Conservation (phyloP, 2,329 filamentous ascomycete genomes). For the Colletotrichum navitas region DNA sequence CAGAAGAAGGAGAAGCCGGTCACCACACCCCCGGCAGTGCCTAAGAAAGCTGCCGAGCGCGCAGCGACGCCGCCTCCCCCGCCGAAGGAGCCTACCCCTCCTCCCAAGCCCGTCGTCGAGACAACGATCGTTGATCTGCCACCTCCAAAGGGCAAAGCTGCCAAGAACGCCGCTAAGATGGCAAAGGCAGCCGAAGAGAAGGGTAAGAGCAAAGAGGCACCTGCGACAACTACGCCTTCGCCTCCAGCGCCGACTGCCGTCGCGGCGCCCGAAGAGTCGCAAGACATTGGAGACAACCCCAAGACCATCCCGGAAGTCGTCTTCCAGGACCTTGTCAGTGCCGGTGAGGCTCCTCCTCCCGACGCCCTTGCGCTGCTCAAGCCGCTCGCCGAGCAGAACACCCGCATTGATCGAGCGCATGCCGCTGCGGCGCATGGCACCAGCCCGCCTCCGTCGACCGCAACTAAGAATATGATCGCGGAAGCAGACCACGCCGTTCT, state of each 20-base stretch:
- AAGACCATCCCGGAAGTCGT: slow-evolving; percentile 40
- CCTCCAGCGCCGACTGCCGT: slow-evolving; percentile 19
- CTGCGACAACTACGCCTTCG: slow-evolving; percentile 6
- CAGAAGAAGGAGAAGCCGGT: slow-evolving; percentile 78
- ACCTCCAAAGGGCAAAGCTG: slow-evolving; percentile 43
- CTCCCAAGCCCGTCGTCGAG: slow-evolving; percentile 44
- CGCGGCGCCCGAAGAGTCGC: slow-evolving; percentile 21
- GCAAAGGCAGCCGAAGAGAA: slow-evolving; percentile 36
- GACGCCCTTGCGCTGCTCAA: slow-evolving; percentile 55
- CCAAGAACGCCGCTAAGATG: slow-evolving; percentile 44
- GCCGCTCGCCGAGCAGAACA: slow-evolving; percentile 48
- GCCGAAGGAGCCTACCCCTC: slow-evolving; percentile 36
- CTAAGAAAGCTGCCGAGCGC: slow-evolving; percentile 40
- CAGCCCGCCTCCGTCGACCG: slow-evolving; percentile 44
- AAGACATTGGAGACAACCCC: slow-evolving; percentile 39
- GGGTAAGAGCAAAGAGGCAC: slow-evolving; percentile 40
- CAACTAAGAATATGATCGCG: slow-evolving; percentile 61
- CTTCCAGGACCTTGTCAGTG: slow-evolving; percentile 32
- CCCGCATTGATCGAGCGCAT: slow-evolving; percentile 22
- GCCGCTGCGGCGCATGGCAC: slow-evolving; percentile 19
- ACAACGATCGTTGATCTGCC: slow-evolving; percentile 45
- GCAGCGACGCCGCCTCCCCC: slow-evolving; percentile 23
- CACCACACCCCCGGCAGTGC: slow-evolving; percentile 43
- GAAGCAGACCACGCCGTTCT: slow-evolving; percentile 68
- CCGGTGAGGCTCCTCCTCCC: slow-evolving; percentile 18